phyloP scores from a whole-genome alignment of 140 eudicot species.

The Cichorium intybus region DNA sequence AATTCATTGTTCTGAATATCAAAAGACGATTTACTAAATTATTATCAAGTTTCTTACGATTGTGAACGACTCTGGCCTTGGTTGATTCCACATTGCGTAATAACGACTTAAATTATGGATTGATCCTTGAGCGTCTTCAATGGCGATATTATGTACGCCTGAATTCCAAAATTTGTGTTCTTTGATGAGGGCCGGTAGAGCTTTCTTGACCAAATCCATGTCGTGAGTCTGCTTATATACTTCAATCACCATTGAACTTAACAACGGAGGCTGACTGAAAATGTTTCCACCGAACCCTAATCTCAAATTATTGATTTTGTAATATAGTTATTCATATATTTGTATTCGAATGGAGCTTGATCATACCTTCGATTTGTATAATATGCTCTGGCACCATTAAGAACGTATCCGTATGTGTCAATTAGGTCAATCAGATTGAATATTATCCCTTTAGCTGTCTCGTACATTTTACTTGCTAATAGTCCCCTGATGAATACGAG shows the following conservation, averaged over 20 bases:
- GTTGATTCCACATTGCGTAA: slow-evolving; percentile 92
- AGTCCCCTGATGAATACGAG: slow-evolving; percentile 70
- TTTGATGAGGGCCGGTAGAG: slow-evolving; percentile 74
- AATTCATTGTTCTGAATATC: background rate
- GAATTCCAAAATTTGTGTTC: slow-evolving; percentile 87
- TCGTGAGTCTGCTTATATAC: slow-evolving; percentile 62
- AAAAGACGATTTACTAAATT: background rate
- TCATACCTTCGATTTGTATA: slow-evolving; percentile 82
- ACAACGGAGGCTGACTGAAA: slow-evolving; percentile 87
- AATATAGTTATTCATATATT: background rate
- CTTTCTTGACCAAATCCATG: slow-evolving; percentile 43
- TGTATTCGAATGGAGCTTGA: background rate
- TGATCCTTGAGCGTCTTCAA: slow-evolving; percentile 58
- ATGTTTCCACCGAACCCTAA: slow-evolving; percentile 8
- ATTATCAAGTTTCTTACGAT: slow-evolving; percentile 44
- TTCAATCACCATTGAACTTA: slow-evolving; percentile 85
- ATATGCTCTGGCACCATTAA: slow-evolving; percentile 90
- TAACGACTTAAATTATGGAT: slow-evolving; percentile 69
- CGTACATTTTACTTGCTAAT: slow-evolving; percentile 79
- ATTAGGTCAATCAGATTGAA: slow-evolving; percentile 63
- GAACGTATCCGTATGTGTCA: slow-evolving; percentile 69
- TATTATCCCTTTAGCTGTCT: slow-evolving; percentile 91
- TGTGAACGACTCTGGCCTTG: slow-evolving; percentile 91
- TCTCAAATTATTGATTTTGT: background rate
- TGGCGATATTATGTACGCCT: slow-evolving; percentile 73